phyloP scores from a whole-genome alignment of 2,329 filamentous ascomycete species.

The Paecilomyces formosus region DNA sequence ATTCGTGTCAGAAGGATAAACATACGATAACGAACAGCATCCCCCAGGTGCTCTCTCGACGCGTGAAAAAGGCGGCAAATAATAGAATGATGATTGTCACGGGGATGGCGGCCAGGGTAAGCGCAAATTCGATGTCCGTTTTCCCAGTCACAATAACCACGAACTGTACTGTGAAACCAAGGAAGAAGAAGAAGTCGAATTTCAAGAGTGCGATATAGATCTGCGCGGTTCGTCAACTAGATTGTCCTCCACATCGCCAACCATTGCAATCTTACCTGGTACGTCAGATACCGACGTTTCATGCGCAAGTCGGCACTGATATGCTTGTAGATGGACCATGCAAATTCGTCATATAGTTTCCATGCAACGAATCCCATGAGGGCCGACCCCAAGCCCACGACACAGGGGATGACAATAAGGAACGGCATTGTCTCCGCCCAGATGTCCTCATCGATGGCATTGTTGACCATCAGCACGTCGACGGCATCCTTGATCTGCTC shows the following conservation, averaged over 20 bases:
- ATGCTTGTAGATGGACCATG: conserved; percentile 98
- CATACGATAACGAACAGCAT: conserved; percentile 67
- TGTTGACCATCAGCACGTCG: conserved; percentile 37
- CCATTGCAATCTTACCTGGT: conserved; percentile 67
- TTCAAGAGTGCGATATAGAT: conserved; percentile 97
- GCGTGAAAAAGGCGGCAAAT: conserved; percentile 75
- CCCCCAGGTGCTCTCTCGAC: conserved; percentile 70
- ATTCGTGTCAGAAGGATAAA: conserved; percentile 7
- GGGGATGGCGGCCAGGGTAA: conserved; percentile 85
- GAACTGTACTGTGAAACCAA: conserved; percentile 97
- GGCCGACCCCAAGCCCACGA: conserved; percentile 70
- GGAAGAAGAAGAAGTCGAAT: conserved; percentile 99
- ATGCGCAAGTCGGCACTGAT: conserved; percentile 95
- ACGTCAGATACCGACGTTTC: conserved; percentile 93
- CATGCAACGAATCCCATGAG: conserved; percentile 71
- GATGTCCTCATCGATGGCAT: conserved; percentile 47
- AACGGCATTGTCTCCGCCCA: conserved; percentile 67
- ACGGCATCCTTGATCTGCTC: conserved; percentile 81
- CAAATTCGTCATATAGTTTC: conserved; percentile 97
- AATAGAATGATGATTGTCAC: conserved; percentile 85
- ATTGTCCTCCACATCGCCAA: neutral
- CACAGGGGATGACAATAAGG: conserved; percentile 74
- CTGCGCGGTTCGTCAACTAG: conserved; percentile 40
- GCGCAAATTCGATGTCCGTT: conserved; percentile 66
- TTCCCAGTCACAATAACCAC: conserved; percentile 76